Base-by-base conservation (phyloP, 495 filamentous ascomycete genomes). In the Penicillium daleae region DNA sequence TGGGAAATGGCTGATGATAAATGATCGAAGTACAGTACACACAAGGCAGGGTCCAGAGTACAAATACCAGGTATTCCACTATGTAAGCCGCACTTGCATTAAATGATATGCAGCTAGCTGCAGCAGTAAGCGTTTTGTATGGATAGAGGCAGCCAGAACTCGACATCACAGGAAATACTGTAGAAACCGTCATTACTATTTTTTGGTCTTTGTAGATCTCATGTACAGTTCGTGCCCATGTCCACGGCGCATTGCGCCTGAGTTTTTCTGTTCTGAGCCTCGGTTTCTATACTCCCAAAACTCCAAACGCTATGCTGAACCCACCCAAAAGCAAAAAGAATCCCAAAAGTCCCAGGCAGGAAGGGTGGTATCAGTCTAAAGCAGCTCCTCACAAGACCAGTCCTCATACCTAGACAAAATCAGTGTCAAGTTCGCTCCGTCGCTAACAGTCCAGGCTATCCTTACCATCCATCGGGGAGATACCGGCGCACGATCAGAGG, bases 341-440 rank as follows among this genome's bases (percentile, higher is more conserved):
- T 61, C 56, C 61, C 64, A 33, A 44, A 55, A 32, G n/a, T 48
- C 3, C 42, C 21, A 29, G n/a, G 7, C 22, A 57, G 60, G 50
- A 61, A 5, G 35, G 31, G 49, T 39, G 10, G 44, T 66, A 32
- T 56, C 44, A 32, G 42, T 26, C 62, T 74, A 87, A 42, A 96
- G 83, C 33, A 99, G 82, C 72, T 99, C 95, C 80, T 99, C 95
- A 79, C 93, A 97, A 56, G 92, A 95, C 95, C 95, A 99, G 76
- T 99, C 95, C 82, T 99, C 95, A 73, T 99, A 99, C 79, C 94
- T 97, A 31, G 33, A 27, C 31, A 53, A 26, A 29, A 55, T 66
- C 48, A 62, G 44, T 29, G 6, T 19, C 5, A 58, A 1, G 29
- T 44, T 2, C n/a, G 37, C 46, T 22, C 26, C n/a, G n/a, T 15